These are phyloP conservation scores for Balansia obtecta DNA, from an alignment of 2,329 filamentous ascomycete species.

Conservation along the genomic window DNA sequence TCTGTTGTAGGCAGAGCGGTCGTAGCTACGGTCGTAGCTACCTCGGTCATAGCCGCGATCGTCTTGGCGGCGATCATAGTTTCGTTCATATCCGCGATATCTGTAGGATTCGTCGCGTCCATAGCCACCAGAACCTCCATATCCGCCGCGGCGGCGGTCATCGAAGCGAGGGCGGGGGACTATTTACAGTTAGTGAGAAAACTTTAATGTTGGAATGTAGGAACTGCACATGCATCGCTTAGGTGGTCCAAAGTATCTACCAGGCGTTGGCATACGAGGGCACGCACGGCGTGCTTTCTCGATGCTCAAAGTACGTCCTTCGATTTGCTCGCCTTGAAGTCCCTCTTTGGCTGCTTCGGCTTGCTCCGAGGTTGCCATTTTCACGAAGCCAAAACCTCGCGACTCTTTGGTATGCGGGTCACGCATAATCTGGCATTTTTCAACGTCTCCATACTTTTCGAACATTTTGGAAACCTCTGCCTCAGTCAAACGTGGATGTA, in stretches of 20 bases:
- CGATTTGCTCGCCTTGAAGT: slow-evolving; percentile 86
- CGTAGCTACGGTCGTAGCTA: slow-evolving; percentile 38
- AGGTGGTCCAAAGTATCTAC: slow-evolving; percentile 97
- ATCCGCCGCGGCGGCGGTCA: slow-evolving; percentile 51
- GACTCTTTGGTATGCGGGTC: slow-evolving; percentile 98
- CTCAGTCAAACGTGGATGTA: slow-evolving; percentile 84
- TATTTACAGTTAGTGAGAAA: slow-evolving; percentile 7
- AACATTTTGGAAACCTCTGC: slow-evolving; percentile 88
- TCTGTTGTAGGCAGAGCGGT: slow-evolving; percentile 10
- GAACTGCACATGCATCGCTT: slow-evolving; percentile 65
- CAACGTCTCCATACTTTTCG: slow-evolving; percentile 96
- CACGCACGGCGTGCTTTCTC: slow-evolving; percentile 95
- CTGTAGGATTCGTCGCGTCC: slow-evolving; percentile 47
- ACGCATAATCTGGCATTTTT: slow-evolving; percentile 99
- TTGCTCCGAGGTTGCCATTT: slow-evolving; percentile 92
- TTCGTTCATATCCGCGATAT: slow-evolving; percentile 33
- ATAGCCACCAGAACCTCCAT: slow-evolving; percentile 31
- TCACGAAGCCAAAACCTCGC: slow-evolving; percentile 97
- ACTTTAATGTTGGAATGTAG: neutral
- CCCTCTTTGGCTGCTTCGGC: slow-evolving; percentile 95
- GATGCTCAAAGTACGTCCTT: slow-evolving; percentile 92
- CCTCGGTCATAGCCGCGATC: slow-evolving; percentile 29
- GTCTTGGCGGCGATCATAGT: slow-evolving; percentile 33
- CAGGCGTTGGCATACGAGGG: slow-evolving; percentile 89
- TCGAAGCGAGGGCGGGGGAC: slow-evolving; percentile 37